Percentiles rank a stretch among this genome's conserved stretches.
These are phyloP conservation scores for Exophiala sp. DNA, from an alignment of 2,329 filamentous ascomycete genomes.

Conservation along the genomic window DNA sequence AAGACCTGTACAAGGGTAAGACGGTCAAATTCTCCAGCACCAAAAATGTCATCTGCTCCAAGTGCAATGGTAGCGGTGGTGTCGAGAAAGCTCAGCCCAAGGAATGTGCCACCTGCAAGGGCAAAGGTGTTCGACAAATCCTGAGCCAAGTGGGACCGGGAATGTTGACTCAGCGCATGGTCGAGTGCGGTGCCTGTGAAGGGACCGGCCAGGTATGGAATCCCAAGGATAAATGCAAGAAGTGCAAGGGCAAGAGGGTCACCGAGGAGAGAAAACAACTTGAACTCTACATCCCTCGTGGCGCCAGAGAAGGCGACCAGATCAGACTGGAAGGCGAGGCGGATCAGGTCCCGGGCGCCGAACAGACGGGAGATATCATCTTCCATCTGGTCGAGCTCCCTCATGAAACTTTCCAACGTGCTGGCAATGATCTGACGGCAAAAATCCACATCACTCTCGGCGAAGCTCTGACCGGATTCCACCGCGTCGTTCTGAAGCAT, in stretches of 20 bases:
- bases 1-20: conserved; percentile 97
- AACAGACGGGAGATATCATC: conserved; percentile 85
- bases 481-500: conserved; percentile 82
- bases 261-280: conserved; percentile 86
- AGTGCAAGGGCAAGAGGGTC: conserved; percentile 90
- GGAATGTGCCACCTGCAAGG: conserved; percentile 77
- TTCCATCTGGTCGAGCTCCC: conserved; percentile 78
- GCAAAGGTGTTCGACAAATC: conserved; percentile 67
- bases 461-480: conserved; percentile 84
- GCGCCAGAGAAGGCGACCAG: conserved; percentile 64
- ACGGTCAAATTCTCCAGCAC: conserved; percentile 94
- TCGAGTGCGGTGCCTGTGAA: conserved; percentile 74
- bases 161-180: conserved; percentile 71
- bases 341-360: conserved; percentile 74
- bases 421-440: conserved; percentile 76
- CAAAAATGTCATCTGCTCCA: conserved; percentile 82
- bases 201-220: conserved; percentile 83
- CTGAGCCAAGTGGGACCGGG: conserved; percentile 81
- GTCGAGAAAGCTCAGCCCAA: conserved; percentile 86
- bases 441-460: conserved; percentile 73
- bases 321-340: conserved; percentile 91
- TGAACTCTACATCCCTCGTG: conserved; percentile 72
- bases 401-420: conserved; percentile 74
- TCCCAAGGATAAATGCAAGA: conserved; percentile 97
- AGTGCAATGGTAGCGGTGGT: conserved; percentile 82